Conservation (phyloP, 1,284 basidiomycete species). For the Ganoderma resinaceum region DNA sequence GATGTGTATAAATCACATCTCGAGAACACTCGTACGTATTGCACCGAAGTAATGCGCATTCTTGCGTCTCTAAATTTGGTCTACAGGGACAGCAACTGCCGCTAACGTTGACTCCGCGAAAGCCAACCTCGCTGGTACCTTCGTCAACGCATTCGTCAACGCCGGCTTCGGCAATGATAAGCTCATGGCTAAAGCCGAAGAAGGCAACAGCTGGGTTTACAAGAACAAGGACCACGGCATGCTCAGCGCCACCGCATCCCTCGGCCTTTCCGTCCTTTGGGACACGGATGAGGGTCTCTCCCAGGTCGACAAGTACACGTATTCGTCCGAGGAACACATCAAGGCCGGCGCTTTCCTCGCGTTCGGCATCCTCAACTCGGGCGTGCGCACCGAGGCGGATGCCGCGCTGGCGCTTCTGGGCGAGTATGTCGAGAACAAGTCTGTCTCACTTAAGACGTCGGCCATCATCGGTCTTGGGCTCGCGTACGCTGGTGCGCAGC, state of each 20-base stretch:
- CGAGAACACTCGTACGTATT: conserved; percentile 79
- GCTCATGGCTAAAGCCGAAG: conserved; percentile 95
- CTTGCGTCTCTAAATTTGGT: conserved; percentile 2
- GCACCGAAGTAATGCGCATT: not conserved
- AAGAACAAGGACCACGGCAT: conserved; percentile 99
- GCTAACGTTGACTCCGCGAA: conserved; percentile 92
- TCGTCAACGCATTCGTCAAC: conserved; percentile 99
- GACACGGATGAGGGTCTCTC: conserved; percentile 95
- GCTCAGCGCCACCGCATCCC: conserved; percentile 95
- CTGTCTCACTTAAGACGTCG: conserved; percentile 83
- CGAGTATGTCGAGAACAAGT: conserved; percentile 92
- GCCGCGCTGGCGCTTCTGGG: conserved; percentile 91
- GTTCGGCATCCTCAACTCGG: conserved; percentile 91
- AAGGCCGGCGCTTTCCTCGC: conserved; percentile 97
- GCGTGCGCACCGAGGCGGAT: conserved; percentile 93
- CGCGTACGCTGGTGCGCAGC: conserved; percentile 93
- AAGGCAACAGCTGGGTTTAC: conserved; percentile 98
- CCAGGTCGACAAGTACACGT: conserved; percentile 98
- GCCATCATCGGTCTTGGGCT: conserved; percentile 93
- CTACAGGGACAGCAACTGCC: conserved; percentile 62
- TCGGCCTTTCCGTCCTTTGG: conserved; percentile 95
- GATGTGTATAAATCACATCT: conserved; percentile 99
- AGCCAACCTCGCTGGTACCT: conserved; percentile 95
- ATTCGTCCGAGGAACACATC: conserved; percentile 96
- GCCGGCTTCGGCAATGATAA: conserved; percentile 99